These are phyloP conservation scores for Candida xyloterini DNA, from an alignment of 805 yeast species.

Conservation along the genomic window DNA sequence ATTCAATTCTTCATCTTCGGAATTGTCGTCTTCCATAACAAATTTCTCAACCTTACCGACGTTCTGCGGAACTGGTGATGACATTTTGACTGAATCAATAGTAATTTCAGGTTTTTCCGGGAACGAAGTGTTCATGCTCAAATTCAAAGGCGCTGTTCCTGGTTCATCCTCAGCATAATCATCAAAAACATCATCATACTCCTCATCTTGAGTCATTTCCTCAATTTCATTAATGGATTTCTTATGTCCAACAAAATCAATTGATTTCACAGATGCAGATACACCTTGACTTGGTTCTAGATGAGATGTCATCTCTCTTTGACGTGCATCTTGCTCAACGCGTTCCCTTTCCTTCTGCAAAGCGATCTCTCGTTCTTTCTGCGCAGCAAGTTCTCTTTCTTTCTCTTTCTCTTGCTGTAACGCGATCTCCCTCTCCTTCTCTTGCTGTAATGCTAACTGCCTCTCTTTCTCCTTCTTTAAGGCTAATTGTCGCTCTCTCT, in stretches of 20 bases:
- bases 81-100: conserved; percentile 1
- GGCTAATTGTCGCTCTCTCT: too few relatives aligned
- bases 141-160: conserved; percentile 25
- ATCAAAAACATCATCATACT: conserved; percentile 27
- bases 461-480: too few relatives aligned
- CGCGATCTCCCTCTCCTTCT: too few relatives aligned
- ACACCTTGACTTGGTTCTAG: background rate
- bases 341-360: background rate
- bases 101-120: conserved; percentile 14
- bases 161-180: conserved; percentile 28
- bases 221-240: conserved; percentile 27
- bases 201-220: conserved; percentile 24
- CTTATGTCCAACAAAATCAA: conserved; percentile 34
- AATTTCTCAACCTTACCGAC: conserved; percentile 1
- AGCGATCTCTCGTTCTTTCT: background rate
- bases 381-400: background rate
- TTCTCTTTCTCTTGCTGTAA: background rate
- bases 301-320: background rate
- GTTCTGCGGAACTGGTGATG: conserved; percentile 1
- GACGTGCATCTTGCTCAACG: background rate
- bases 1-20: conserved; percentile 5
- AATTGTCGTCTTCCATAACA: conserved; percentile 1
- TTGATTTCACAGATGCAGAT: conserved; percentile 23
- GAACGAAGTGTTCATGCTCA: conserved; percentile 6
- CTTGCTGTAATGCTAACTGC: too few relatives aligned